Evolutionary conservation across 768 basidiomycete species (phyloP).

Genomic region (Amanita thiersii): DNA sequence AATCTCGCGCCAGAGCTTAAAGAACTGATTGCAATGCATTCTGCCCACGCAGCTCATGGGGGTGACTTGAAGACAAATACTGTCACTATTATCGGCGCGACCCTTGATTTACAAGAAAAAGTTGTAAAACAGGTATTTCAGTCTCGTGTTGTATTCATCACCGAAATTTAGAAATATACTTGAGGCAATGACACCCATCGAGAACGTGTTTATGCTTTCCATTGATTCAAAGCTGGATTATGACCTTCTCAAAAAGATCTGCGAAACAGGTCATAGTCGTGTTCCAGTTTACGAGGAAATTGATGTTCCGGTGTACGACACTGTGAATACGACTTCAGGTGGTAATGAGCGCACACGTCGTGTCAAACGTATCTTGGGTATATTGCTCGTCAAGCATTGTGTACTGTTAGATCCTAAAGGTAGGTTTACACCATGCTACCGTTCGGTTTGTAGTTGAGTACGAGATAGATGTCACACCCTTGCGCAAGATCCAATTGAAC

Average conservation of each 20-base stretch:
- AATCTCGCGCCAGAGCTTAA: slow-evolving; percentile 53
- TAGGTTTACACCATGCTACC: slow-evolving; percentile 14
- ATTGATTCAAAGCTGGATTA: slow-evolving; percentile 81
- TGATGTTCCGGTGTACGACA: slow-evolving; percentile 43
- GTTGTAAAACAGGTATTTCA: slow-evolving; percentile 55
- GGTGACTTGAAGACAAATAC: slow-evolving; percentile 86
- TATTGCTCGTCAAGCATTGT: slow-evolving; percentile 84
- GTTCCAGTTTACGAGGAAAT: slow-evolving; percentile 79
- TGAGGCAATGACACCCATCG: slow-evolving; percentile 77
- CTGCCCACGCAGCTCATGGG: slow-evolving; percentile 59
- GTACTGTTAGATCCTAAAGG: slow-evolving; percentile 83
- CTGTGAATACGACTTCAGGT: slow-evolving; percentile 12
- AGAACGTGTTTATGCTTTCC: slow-evolving; percentile 79
- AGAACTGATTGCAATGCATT: slow-evolving; percentile 87
- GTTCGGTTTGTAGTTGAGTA: not conserved
- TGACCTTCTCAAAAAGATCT: slow-evolving; percentile 67
- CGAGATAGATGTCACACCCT: slow-evolving; percentile 62
- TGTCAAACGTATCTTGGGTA: slow-evolving; percentile 79
- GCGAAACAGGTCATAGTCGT: slow-evolving; percentile 74
- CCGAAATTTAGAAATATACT: not conserved
- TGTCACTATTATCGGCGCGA: slow-evolving; percentile 83
- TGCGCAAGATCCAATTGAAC: slow-evolving; percentile 79
- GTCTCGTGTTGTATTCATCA: not conserved
- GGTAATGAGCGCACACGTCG: slow-evolving; percentile 25
- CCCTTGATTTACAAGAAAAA: slow-evolving; percentile 84